Evolutionary conservation across 805 yeast species (phyloP), one percentile per base, ranked within the genome.

Genomic region (Candida sithepensis): DNA sequence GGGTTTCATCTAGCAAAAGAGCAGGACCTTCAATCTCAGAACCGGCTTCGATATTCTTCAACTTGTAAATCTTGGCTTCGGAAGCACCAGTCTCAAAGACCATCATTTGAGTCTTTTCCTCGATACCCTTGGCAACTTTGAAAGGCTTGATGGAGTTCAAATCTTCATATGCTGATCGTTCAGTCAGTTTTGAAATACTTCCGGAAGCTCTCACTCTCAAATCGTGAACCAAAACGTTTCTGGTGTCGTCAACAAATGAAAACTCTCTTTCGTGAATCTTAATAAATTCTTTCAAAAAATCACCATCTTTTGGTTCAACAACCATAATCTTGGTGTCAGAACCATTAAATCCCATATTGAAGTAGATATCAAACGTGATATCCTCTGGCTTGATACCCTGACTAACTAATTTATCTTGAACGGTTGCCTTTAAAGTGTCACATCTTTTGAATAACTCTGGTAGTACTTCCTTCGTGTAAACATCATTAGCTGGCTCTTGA

Each of bases 241-340:
- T 74, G n/a, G n/a, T n/a, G 16, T 72, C 73, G 49, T 82, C 77
- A 6, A 78, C 64, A 62, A 87, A 87, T 0, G 92, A 92, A 66
- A 86, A 88, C 61, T 88, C 94, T 49, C 80, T 73, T 52, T 75
- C 70, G 59, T 87, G 95, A 46, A 72, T 67, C 13, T 71, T 70
- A 40, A 74, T 65, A 61, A 85, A 87, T 42, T 71, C 70, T 33
- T 66, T 60, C 16, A 63, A 57, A 55, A 75, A 78, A 23, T 70
- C 67, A 55, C 56, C 54, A 12, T 26, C 3, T 16, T 37, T 41
- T 0, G 41, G 44, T 19, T 59, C 64, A 5, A 56, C 49, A n/a
- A 86, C 79, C 86, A 90, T 85, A 52, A 91, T 68, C 36, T 85
- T 82, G 2, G 96, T 85, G 59, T 91, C 97, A n/a, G 96, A 85